Percentiles rank a stretch among this genome's conserved stretches.
phyloP scores from a whole-genome alignment of 2,329 filamentous ascomycete species.

The Pseudocercospora musae region DNA sequence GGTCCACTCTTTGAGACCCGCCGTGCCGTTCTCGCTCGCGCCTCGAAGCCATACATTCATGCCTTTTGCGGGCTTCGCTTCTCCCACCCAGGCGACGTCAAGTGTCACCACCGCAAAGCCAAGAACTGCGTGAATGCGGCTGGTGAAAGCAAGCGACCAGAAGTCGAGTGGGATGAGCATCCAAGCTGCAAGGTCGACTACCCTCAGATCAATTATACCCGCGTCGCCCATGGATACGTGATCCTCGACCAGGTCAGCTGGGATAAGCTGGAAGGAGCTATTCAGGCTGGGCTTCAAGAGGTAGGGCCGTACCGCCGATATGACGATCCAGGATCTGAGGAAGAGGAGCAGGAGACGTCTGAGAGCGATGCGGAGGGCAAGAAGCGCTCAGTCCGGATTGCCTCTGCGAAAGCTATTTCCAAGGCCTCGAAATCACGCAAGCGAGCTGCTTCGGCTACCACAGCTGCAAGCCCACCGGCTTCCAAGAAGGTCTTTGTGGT shows the following conservation, averaged over 20 bases:
- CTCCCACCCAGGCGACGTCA: constrained; percentile 27
- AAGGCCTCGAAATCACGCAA: constrained; percentile 2
- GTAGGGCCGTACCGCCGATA: background rate
- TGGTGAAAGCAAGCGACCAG: constrained; percentile 7
- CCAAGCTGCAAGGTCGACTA: constrained; percentile 23
- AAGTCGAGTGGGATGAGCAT: constrained; percentile 22
- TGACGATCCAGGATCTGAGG: background rate
- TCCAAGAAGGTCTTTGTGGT: background rate
- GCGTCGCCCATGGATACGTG: constrained; percentile 24
- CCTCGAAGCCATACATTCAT: constrained; percentile 27
- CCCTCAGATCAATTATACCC: constrained; percentile 20
- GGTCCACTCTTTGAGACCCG: constrained; percentile 24
- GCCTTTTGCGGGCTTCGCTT: constrained; percentile 24
- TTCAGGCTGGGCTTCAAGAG: constrained; percentile 14
- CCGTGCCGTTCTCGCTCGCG: constrained; percentile 23
- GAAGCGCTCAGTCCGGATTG: background rate
- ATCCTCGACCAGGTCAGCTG: constrained; percentile 23
- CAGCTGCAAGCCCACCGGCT: background rate
- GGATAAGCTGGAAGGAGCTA: constrained; percentile 24
- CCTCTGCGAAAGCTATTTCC: background rate
- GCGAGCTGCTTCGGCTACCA: constrained; percentile 3
- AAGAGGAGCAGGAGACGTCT: background rate
- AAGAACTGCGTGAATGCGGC: constrained; percentile 8
- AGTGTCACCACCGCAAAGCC: constrained; percentile 21
- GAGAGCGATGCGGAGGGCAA: background rate